Evolutionary conservation across 768 basidiomycete species (phyloP), one percentile per base, ranked within the genome.

Genomic region (Boletellus ananas): DNA sequence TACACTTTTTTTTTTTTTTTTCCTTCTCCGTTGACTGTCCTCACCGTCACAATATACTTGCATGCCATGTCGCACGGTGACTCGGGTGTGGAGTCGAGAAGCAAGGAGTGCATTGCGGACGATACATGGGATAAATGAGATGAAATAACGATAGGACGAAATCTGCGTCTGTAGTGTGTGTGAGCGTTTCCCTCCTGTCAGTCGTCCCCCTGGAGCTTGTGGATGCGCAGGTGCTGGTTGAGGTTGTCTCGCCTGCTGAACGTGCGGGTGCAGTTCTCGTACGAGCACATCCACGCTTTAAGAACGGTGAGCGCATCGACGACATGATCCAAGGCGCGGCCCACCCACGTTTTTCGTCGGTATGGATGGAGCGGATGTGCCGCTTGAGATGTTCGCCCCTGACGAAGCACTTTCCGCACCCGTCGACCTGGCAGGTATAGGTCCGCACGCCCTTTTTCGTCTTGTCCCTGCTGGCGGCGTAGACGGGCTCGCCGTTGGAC

Each of bases 331-430:
- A 45, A 8, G 20, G 21, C 1, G 2, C 39, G 34, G 7, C n/a
- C 29, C 1, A 75, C 88, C 68, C 57, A 91, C 90, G 86, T 74
- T 87, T 90, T 60, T 90, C 88, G 57, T 87, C 73, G 2, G 90
- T 90, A 66, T 93, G 90, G 43, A 93, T 84, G 47, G 83, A 84
- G 51, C 84, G 68, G 17, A 91, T 77, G 70, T 92, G 90, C 23
- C 90, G 72, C 69, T 90, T 90, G 50, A 94, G 71, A 66, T 93
- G 90, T 58, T 91, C 88, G 1, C 83, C 79, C 2, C 90, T 74
- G 34, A 80, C 80, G 59, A 94, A 94, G 49, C 83, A 83, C 70
- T 90, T 90, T 16, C 81, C 81, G 58, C 90, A 93, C 1, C 79
- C 87, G 1, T 78, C 71, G 0, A 87, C 86, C 17, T 74, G 72